Conservation (phyloP, 164 flowering plant species). For the Houttuynia cordata region DNA sequence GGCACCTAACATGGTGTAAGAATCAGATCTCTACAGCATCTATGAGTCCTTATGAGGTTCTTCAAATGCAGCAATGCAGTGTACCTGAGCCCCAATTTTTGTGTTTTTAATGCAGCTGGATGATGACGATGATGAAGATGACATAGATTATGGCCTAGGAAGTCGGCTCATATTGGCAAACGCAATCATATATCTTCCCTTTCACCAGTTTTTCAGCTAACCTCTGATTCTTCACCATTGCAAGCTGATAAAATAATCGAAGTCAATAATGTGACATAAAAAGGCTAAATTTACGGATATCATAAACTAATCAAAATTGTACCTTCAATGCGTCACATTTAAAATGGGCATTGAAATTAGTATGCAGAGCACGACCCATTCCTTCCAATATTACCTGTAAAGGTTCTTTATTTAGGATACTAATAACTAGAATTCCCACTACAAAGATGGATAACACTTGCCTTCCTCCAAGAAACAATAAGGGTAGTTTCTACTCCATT, state of each 20-base stretch:
- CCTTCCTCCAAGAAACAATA: no score
- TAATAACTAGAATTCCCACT: no score
- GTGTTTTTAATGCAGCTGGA: no score
- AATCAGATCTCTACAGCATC: no score
- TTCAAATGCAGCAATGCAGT: no score
- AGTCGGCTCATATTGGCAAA: slow-evolving; percentile 82
- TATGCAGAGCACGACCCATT: slow-evolving; percentile 96
- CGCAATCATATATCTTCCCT: slow-evolving; percentile 88
- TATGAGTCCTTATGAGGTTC: no score
- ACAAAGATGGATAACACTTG: no score
- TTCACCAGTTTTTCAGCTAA: slow-evolving; percentile 81
- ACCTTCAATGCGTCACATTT: slow-evolving; percentile 93
- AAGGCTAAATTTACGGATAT: not conserved
- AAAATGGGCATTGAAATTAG: slow-evolving; percentile 86
- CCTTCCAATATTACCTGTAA: slow-evolving; percentile 90
- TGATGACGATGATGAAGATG: not conserved
- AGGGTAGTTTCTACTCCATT: no score
- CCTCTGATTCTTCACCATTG: slow-evolving; percentile 99
- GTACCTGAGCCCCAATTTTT: no score
- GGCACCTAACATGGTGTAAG: no score
- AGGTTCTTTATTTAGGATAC: not conserved
- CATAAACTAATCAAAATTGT: slow-evolving; percentile 4
- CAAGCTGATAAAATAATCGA: slow-evolving; percentile 50
- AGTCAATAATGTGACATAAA: not conserved
- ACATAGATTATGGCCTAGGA: slow-evolving; percentile 1